Conservation (phyloP, 2,329 filamentous ascomycete species). For the Neonectria sp. region DNA sequence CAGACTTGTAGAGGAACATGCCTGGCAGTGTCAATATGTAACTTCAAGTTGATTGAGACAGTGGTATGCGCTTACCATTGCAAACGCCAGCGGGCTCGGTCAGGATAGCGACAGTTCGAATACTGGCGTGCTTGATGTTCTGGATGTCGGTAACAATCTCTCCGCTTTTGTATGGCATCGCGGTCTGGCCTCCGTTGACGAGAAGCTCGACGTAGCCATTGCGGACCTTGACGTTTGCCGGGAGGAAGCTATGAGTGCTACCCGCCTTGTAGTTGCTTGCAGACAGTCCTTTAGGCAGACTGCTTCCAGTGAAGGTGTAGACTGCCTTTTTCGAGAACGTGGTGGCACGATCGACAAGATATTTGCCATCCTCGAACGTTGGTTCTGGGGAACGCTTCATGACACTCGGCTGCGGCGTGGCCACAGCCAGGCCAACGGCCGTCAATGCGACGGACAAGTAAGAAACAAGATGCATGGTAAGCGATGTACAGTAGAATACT, state of each 20-base stretch:
- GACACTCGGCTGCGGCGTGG: slow-evolving; percentile 19
- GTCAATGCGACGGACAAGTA: slow-evolving; percentile 34
- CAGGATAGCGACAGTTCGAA: slow-evolving; percentile 49
- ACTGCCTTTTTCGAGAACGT: slow-evolving; percentile 43
- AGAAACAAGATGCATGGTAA: slow-evolving; percentile 37
- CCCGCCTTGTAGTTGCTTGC: slow-evolving; percentile 40
- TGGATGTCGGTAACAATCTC: slow-evolving; percentile 43
- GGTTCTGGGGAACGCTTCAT: slow-evolving; percentile 40
- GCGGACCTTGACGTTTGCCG: slow-evolving; percentile 40
- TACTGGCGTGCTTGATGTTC: slow-evolving; percentile 51
- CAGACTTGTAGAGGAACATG: slow-evolving; percentile 49
- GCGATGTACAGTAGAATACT: not conserved
- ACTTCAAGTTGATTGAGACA: not conserved
- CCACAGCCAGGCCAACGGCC: slow-evolving; percentile 31
- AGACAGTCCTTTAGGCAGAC: slow-evolving; percentile 42
- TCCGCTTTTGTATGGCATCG: slow-evolving; percentile 42
- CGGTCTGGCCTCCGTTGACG: slow-evolving; percentile 46
- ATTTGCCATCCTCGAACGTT: slow-evolving; percentile 36
- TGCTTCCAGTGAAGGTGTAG: slow-evolving; percentile 42
- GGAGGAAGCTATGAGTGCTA: not conserved
- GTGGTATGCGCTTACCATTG: slow-evolving; percentile 45
- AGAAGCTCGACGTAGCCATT: slow-evolving; percentile 49
- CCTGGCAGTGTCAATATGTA: slow-evolving; percentile 37
- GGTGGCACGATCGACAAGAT: slow-evolving; percentile 38
- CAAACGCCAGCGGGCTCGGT: slow-evolving; percentile 49